phyloP scores from a whole-genome alignment of 2,329 filamentous ascomycete species.

The Colletotrichum sp. region DNA sequence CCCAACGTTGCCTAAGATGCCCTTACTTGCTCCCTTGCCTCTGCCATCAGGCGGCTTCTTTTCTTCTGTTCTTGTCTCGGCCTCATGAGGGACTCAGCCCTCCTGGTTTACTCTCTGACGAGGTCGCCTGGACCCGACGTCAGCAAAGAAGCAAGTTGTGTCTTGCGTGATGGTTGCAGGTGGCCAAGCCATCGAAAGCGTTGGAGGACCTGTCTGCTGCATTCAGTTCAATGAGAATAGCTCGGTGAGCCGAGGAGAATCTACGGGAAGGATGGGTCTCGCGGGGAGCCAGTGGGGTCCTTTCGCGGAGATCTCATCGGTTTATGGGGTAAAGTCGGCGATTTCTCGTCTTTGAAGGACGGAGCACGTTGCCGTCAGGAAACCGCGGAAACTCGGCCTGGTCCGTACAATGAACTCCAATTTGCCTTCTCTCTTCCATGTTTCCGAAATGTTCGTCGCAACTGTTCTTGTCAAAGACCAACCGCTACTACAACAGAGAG shows the following conservation, averaged over 20 bases:
- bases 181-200: neutral
- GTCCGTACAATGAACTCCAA: neutral
- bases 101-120: neutral
- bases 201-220: neutral
- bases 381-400: neutral
- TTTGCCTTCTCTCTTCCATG: neutral
- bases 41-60: neutral
- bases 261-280: conserved; percentile 1
- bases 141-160: neutral
- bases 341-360: neutral
- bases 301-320: neutral
- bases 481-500: neutral
- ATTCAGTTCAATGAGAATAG: neutral
- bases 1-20: neutral
- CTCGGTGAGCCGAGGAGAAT: neutral
- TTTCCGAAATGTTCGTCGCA: neutral
- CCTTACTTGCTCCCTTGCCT: neutral
- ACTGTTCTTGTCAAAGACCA: neutral
- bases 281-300: neutral
- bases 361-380: neutral
- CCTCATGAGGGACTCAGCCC: neutral
- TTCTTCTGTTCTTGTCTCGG: neutral
- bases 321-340: conserved; percentile 1
- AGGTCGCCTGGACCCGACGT: neutral
- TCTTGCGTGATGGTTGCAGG: neutral